These are phyloP conservation scores for Breviolum minutum DNA, from an alignment of 73 alveolate species.

Conservation along the genomic window DNA sequence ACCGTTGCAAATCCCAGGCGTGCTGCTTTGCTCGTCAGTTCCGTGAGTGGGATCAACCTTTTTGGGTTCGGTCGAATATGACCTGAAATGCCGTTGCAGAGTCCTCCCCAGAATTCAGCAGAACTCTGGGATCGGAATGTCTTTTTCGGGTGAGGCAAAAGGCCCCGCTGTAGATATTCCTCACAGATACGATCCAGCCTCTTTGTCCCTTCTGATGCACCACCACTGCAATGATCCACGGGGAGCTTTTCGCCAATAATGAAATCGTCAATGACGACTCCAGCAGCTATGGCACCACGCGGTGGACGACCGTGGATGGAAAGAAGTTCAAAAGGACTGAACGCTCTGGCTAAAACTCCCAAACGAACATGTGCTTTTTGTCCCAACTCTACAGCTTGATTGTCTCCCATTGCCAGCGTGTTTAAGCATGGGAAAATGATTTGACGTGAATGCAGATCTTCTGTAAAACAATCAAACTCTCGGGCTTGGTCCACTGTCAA, in stretches of 20 bases:
- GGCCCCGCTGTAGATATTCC: background rate
- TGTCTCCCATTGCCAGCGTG: background rate
- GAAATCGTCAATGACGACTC: constrained; percentile 1
- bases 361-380: background rate
- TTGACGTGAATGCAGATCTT: too few relatives aligned
- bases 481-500: background rate
- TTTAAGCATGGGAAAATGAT: background rate
- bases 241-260: too few relatives aligned
- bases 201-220: background rate
- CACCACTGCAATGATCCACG: too few relatives aligned
- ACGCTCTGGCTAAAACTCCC: background rate
- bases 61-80: background rate
- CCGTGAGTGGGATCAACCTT: background rate
- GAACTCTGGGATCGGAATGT: too few relatives aligned
- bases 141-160: too few relatives aligned
- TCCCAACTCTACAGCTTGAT: background rate
- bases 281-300: background rate
- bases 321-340: background rate
- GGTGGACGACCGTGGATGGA: background rate
- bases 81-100: background rate
- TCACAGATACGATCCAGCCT: background rate
- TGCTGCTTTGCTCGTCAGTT: too few relatives aligned
- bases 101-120: background rate
- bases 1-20: too few relatives aligned
- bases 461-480: background rate